Conservation (phyloP, 2,329 filamentous ascomycete genomes). For the Exophiala calicioides region DNA sequence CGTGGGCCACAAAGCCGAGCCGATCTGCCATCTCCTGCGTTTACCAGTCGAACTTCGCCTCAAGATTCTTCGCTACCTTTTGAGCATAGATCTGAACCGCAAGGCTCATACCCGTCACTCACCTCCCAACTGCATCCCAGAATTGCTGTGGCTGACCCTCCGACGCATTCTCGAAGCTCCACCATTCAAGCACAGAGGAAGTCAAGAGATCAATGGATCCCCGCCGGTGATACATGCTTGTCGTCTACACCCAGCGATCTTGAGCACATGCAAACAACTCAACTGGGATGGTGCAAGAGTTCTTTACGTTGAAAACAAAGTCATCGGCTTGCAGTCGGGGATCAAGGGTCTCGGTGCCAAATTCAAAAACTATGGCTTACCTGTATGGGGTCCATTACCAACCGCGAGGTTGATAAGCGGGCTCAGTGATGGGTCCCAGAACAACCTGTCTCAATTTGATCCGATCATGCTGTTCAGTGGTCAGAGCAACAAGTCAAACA, state of each 20-base stretch:
- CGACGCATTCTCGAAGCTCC: constrained; percentile 26
- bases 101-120: constrained; percentile 20
- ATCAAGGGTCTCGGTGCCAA: constrained; percentile 24
- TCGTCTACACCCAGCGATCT: constrained; percentile 16
- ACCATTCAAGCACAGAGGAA: constrained; percentile 23
- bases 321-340: constrained; percentile 22
- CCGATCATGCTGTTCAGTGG: constrained; percentile 23
- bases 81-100: constrained; percentile 23
- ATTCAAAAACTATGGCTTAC: constrained; percentile 27
- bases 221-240: constrained; percentile 21
- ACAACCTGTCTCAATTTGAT: constrained; percentile 10
- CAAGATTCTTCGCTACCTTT: constrained; percentile 25
- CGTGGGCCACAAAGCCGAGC: constrained; percentile 1
- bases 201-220: constrained; percentile 26
- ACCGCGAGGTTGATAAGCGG: constrained; percentile 8
- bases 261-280: constrained; percentile 21
- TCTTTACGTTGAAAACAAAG: constrained; percentile 25
- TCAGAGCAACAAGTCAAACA: constrained; percentile 11
- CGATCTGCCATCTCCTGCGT: constrained; percentile 12
- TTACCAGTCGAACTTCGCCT: constrained; percentile 25
- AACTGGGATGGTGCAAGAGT: constrained; percentile 20
- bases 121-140: constrained; percentile 13
- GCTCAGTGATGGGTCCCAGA: background rate
- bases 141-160: constrained; percentile 17
- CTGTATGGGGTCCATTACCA: constrained; percentile 20